Percentiles rank a stretch among this genome's conserved stretches.
Conservation (phyloP, 192 early-diverging fungal species). For the Linnemannia exigua region DNA sequence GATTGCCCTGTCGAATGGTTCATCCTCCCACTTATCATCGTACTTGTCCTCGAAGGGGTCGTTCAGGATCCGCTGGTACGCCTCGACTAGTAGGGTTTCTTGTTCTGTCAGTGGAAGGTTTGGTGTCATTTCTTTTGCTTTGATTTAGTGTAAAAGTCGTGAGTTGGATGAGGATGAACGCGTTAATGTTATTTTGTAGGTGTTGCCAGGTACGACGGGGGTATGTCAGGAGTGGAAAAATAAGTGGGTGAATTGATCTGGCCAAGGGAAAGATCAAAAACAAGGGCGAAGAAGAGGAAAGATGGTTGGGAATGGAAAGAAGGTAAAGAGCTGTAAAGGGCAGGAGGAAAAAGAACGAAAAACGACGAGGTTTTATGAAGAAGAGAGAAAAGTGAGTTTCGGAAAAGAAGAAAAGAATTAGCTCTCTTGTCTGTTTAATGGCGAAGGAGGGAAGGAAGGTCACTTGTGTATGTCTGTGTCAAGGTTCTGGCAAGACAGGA, state of each 20-base stretch:
- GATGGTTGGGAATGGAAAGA: too few relatives aligned
- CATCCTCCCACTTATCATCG: constrained; percentile 52
- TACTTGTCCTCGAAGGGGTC: constrained; percentile 56
- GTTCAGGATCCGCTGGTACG: constrained; percentile 38
- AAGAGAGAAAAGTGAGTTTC: background rate
- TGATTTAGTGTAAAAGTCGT: background rate
- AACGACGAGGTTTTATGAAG: background rate
- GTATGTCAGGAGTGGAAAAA: background rate
- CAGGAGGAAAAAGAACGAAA: background rate
- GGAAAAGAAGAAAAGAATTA: background rate
- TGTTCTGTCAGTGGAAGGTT: constrained; percentile 17
- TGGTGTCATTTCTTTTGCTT: constrained; percentile 24
- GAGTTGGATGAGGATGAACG: background rate
- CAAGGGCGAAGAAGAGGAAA: background rate
- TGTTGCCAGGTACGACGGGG: background rate
- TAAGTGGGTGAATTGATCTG: background rate
- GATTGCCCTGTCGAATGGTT: constrained; percentile 35
- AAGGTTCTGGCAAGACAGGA: background rate
- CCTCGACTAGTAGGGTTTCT: constrained; percentile 32
- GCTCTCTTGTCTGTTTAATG: background rate
- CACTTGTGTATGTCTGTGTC: background rate
- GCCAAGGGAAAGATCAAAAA: background rate
- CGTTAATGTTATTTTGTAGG: too few relatives aligned
- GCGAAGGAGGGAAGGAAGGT: background rate
- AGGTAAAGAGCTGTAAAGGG: background rate